Evolutionary conservation across 2,329 filamentous ascomycete genomes (phyloP).

Genomic region (Botrytis aclada): DNA sequence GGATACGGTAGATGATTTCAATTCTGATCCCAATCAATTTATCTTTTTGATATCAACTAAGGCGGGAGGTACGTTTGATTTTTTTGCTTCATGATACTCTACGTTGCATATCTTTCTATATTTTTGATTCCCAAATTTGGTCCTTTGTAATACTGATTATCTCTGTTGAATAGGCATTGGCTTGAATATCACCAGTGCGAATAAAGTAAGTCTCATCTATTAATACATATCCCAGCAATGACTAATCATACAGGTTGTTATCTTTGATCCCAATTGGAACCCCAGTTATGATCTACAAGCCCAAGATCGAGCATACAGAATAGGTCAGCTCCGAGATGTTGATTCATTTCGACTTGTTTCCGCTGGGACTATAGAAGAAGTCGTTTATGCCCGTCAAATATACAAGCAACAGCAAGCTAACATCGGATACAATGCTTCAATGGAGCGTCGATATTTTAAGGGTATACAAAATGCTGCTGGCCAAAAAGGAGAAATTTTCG

Average conservation of each 20-base stretch:
- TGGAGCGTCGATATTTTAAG: conserved; percentile 90
- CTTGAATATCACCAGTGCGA: conserved; percentile 93
- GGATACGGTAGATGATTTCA: conserved; percentile 83
- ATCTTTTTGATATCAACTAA: conserved; percentile 95
- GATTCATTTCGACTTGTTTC: conserved; percentile 93
- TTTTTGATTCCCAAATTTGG: no score
- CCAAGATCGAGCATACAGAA: conserved; percentile 93
- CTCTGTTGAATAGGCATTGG: conserved; percentile 58
- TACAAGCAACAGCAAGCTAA: conserved; percentile 99
- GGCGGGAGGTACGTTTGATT: conserved; percentile 58
- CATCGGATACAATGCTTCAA: conserved; percentile 90
- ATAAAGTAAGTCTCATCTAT: conserved; percentile 63
- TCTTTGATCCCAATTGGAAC: conserved; percentile 98
- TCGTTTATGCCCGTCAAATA: conserved; percentile 93
- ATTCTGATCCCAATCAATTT: conserved; percentile 80
- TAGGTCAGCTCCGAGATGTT: conserved; percentile 88
- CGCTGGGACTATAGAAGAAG: conserved; percentile 91
- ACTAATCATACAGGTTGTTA: conserved; percentile 49
- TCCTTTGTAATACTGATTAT: not conserved
- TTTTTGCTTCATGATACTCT: not conserved
- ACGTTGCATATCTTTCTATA: not conserved
- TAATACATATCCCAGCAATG: not conserved
- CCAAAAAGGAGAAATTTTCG: conserved; percentile 92
- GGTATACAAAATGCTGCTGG: conserved; percentile 82
- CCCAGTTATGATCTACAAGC: conserved; percentile 92